Base-by-base conservation (phyloP, 805 yeast genomes). In the Suhomyces kilbournensis region DNA sequence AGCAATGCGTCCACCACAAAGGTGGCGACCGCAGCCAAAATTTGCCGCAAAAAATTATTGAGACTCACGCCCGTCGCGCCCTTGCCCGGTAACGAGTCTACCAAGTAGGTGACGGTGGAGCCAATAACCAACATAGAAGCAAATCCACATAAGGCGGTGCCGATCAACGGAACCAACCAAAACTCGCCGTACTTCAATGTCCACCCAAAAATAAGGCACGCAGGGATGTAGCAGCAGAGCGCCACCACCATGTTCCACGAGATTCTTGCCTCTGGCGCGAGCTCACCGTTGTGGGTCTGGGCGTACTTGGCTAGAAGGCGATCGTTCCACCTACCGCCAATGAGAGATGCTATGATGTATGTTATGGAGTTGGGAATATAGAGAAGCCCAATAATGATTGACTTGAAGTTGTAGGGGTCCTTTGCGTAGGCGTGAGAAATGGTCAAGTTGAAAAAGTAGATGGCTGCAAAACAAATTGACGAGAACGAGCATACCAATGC, bases 51-150 rank as follows among this genome's bases (percentile, higher is more conserved):
- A 51, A 90, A 77, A 63, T 90, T 90, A 61, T 88, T 90, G 48
- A 90, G 66, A 0, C 96, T 96, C 47, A 90, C 88, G 0, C 96
- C 96, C 0, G 96, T 87, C 12, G 96, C 92, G 42, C 96, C 96
- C 60, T 85, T 78, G 0, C 96, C 96, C 0, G 97, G 96, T 44
- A 90, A 74, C 1, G 90, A 82, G 62, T 90, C 97, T 1, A 90
- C 91, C 52, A 90, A 70, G 62, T 89, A 90, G 0, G 96, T 89
- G 2, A 86, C 81, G 0, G 90, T 86, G 7, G 89, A 82, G 3
- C 96, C 94, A 58, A 89, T 88, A 3, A 88, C 82, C 68, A 89
- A 81, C 94, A 90, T 87, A 32, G 89, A 83, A 0, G 93, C 88
- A 63, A 86, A 83, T 0, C 97, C 97, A 66, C 85, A 88, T 6